A percentile compares a stretch with the other conserved stretches of the same genome.
Conservation (phyloP, 176 grass and related monocot species). For the Ananas comosus region DNA sequence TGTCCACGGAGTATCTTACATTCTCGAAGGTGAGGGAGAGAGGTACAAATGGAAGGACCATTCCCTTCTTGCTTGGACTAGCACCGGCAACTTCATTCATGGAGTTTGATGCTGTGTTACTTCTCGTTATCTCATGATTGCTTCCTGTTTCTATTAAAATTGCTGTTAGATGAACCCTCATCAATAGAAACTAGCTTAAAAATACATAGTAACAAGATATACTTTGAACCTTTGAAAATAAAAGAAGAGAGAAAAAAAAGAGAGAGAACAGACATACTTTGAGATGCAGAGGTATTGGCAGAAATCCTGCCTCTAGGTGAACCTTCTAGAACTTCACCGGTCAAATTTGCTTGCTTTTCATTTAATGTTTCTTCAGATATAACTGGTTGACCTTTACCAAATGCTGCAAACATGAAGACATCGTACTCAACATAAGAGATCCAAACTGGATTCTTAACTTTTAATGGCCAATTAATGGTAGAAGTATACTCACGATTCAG, state of each 20-base stretch:
- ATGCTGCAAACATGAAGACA: constrained; percentile 38
- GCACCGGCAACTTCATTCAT: not conserved
- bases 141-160: not conserved
- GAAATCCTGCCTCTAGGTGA: constrained; percentile 30
- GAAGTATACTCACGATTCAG: constrained; percentile 35
- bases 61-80: constrained; percentile 44
- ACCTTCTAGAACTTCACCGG: constrained; percentile 34
- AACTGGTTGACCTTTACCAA: constrained; percentile 43
- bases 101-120: constrained; percentile 3
- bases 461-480: not conserved
- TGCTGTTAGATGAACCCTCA: not conserved
- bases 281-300: not conserved
- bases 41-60: constrained; percentile 82
- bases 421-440: not conserved
- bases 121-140: constrained; percentile 4
- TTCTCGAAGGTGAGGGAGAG: constrained; percentile 76
- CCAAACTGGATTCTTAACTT: not conserved
- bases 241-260: not conserved
- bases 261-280: not conserved
- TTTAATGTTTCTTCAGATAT: constrained; percentile 72
- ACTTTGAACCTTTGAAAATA: not conserved
- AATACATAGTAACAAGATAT: no score
- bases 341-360: constrained; percentile 57
- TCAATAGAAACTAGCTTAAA: not conserved
- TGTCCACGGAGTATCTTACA: constrained; percentile 84